Evolutionary conservation across 2,329 filamentous ascomycete species (phyloP), one percentile per base, ranked within the genome.

Genomic region (Cladophialophora bantiana): DNA sequence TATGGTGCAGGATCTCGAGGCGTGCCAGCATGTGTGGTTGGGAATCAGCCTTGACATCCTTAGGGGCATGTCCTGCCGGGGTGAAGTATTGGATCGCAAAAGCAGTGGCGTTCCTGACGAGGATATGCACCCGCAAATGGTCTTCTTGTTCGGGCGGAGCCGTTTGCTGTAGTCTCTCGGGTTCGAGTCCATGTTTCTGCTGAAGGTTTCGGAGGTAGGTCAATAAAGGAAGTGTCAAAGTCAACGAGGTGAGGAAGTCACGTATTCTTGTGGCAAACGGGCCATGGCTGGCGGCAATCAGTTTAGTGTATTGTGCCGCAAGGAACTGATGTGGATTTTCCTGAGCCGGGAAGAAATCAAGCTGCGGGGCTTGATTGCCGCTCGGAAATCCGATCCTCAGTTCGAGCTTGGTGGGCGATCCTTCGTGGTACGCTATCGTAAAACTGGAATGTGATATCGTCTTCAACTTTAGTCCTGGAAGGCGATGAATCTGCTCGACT

Each of bases 181-280:
- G 12, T n/a, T 57, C 20, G 32, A 64, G 26, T 40, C 60, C 66
- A 48, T 68, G 58, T n/a, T 52, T 62, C 32, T 59, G 42, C 54
- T 72, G 69, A 6, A 73, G 66, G 9, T 65, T 62, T 34, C 68
- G 67, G 4, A 83, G 80, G 60, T 78, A 81, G 2, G 70, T 77
- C 4, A 82, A 77, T 0, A 83, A 77, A 0, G 79, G 80, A 35
- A 82, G 79, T 2, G 79, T 81, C 20, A 79, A 56, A 0, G 80
- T 75, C 78, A 83, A 62, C 0, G 65, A 68, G 32, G 67, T 67
- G 12, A 70, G 52, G 31, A 73, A 58, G 53, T 73, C 62, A 26
- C 64, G 52, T 18, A 72, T 55, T 42, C 62, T 67, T 13, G 26
- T 59, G 12, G 66, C 61, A n/a, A 71, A 66, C 7, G 69, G 62